Percentiles rank a stretch among this genome's conserved stretches.
These are phyloP conservation scores for Saccharomycopsis oosterbeekiorum DNA, from an alignment of 805 yeast species.

Conservation along the genomic window DNA sequence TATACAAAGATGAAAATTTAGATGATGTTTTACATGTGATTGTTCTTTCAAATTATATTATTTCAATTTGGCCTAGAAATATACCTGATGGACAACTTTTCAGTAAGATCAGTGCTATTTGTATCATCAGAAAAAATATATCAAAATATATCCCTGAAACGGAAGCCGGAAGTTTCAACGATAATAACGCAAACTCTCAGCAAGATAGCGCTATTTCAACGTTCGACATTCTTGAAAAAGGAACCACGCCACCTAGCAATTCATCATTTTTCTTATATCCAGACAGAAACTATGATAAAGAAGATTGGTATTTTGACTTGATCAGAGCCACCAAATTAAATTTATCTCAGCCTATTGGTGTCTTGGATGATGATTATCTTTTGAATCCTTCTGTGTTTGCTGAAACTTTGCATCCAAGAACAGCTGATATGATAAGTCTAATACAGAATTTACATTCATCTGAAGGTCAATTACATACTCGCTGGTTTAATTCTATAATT, in stretches of 20 bases:
- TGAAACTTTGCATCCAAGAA: slow-evolving; percentile 58
- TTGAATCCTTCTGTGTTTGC: slow-evolving; percentile 60
- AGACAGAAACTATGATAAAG: slow-evolving; percentile 74
- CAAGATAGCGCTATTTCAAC: slow-evolving; percentile 9
- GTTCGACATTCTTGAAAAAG: slow-evolving; percentile 19
- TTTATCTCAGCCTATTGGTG: slow-evolving; percentile 10
- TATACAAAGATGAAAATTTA: slow-evolving; percentile 64
- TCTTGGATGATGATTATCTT: slow-evolving; percentile 23
- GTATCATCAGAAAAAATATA: slow-evolving; percentile 46
- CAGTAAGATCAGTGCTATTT: slow-evolving; percentile 70
- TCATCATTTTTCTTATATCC: slow-evolving; percentile 53
- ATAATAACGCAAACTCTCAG: not conserved
- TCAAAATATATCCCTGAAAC: slow-evolving; percentile 6
- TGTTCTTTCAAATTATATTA: slow-evolving; percentile 58
- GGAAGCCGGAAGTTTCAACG: not conserved
- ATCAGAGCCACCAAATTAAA: slow-evolving; percentile 60
- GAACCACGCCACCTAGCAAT: slow-evolving; percentile 27
- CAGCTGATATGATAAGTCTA: slow-evolving; percentile 60
- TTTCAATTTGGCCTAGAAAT: slow-evolving; percentile 78
- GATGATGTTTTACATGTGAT: slow-evolving; percentile 69
- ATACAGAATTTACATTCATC: slow-evolving; percentile 73
- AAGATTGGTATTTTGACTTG: slow-evolving; percentile 85
- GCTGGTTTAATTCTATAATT: slow-evolving; percentile 83
- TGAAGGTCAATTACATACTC: slow-evolving; percentile 71
- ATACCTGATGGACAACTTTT: slow-evolving; percentile 70